These are phyloP conservation scores for Monilinia aucupariae DNA, from an alignment of 2,329 filamentous ascomycete genomes.

Conservation along the genomic window DNA sequence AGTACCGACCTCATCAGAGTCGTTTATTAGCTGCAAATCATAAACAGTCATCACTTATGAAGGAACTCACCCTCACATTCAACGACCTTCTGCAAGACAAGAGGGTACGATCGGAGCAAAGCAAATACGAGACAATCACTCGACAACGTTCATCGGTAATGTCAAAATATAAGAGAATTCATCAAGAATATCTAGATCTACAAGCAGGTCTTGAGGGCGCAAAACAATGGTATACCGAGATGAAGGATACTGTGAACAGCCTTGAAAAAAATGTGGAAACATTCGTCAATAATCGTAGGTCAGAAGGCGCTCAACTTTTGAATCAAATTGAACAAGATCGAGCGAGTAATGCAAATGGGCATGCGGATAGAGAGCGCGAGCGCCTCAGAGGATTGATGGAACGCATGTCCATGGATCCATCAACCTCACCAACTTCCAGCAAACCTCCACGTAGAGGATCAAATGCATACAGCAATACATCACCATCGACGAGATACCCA, in stretches of 20 bases:
- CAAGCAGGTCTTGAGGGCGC: constrained; percentile 80
- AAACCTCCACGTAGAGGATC: constrained; percentile 36
- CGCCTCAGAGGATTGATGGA: constrained; percentile 88
- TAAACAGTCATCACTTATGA: constrained; percentile 90
- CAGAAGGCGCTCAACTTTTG: constrained; percentile 85
- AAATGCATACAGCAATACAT: constrained; percentile 36
- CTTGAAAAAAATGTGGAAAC: constrained; percentile 93
- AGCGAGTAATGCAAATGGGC: constrained; percentile 31
- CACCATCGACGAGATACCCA: constrained; percentile 44
- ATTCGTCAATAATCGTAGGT: constrained; percentile 89
- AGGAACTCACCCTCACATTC: constrained; percentile 84
- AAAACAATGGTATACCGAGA: constrained; percentile 90
- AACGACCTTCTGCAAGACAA: constrained; percentile 88
- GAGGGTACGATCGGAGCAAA: constrained; percentile 86
- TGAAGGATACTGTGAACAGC: constrained; percentile 90
- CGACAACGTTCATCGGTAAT: constrained; percentile 76
- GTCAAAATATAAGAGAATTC: constrained; percentile 82
- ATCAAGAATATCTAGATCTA: constrained; percentile 88
- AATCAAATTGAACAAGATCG: constrained; percentile 58
- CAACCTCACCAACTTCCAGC: constrained; percentile 38
- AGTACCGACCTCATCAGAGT: constrained; percentile 89
- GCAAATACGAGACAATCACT: constrained; percentile 85
- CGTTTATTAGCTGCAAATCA: constrained; percentile 88
- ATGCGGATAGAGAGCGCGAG: constrained; percentile 74
- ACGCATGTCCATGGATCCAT: constrained; percentile 80